phyloP scores from a whole-genome alignment of 202 grass and related monocot species.

The Dendrocalamus latiflorus region DNA sequence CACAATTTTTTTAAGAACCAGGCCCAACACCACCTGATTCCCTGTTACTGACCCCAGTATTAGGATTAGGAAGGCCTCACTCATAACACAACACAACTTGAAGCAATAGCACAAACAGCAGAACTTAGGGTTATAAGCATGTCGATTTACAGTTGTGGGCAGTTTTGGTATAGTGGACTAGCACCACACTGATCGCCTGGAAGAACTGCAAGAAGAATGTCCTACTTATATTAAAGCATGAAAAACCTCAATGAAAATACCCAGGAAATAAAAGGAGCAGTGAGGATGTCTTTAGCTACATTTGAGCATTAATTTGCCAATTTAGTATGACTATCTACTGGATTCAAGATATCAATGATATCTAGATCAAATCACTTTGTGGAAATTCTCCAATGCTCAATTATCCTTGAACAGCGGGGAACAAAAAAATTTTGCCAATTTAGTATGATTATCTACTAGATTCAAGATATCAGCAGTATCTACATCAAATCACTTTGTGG shows the following conservation, averaged over 20 bases:
- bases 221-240: neutral
- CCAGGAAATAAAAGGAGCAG: neutral
- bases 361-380: no score
- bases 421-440: no score
- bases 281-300: neutral
- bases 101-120: neutral
- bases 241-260: neutral
- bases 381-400: no score
- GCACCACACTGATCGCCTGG: neutral
- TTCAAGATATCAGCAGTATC: neutral
- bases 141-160: neutral
- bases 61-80: neutral
- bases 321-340: no score
- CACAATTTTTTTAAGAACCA: neutral
- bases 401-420: no score
- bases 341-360: no score
- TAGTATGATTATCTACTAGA: neutral
- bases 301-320: neutral
- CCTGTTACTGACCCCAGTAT: neutral
- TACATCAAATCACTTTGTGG: neutral
- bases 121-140: neutral
- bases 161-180: neutral
- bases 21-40: neutral
- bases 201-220: slow-evolving; percentile 9
- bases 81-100: neutral